Evolutionary conservation across 1,139 yeast species (phyloP).

Genomic region (Yamadazyma friedrichii): DNA sequence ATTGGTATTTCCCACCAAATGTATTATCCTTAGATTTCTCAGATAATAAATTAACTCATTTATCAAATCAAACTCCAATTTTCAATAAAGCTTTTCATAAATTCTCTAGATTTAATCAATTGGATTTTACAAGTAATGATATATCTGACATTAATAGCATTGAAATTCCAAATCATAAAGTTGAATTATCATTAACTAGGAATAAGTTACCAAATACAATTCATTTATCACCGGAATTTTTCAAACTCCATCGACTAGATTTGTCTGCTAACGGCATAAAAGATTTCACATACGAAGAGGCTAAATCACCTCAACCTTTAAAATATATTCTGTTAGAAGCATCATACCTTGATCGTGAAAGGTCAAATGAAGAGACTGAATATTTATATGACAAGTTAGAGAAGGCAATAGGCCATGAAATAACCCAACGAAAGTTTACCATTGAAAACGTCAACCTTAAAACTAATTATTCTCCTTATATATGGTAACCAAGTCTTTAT

Average conservation of each 20-base stretch:
- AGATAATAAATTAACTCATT: conserved; percentile 17
- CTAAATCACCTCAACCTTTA: conserved; percentile 6
- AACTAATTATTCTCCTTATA: not conserved
- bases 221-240: conserved; percentile 11
- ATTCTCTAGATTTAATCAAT: conserved; percentile 8
- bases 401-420: conserved; percentile 20
- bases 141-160: conserved; percentile 18
- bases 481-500: too few relatives aligned
- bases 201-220: conserved; percentile 14
- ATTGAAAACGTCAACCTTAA: conserved; percentile 2
- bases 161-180: conserved; percentile 18
- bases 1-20: conserved; percentile 27
- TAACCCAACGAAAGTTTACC: conserved; percentile 7
- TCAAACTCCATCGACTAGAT: conserved; percentile 19
- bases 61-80: conserved; percentile 11
- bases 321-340: conserved; percentile 1
- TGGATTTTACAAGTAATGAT: conserved; percentile 18
- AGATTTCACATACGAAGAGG: conserved; percentile 8
- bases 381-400: conserved; percentile 27
- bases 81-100: conserved; percentile 11
- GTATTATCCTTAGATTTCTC: conserved; percentile 24
- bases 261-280: conserved; percentile 21
- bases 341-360: conserved; percentile 2
- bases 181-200: conserved; percentile 11
- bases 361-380: conserved; percentile 12